phyloP scores from a whole-genome alignment of 2,329 filamentous ascomycete genomes.

The Trichoderma lentiforme region DNA sequence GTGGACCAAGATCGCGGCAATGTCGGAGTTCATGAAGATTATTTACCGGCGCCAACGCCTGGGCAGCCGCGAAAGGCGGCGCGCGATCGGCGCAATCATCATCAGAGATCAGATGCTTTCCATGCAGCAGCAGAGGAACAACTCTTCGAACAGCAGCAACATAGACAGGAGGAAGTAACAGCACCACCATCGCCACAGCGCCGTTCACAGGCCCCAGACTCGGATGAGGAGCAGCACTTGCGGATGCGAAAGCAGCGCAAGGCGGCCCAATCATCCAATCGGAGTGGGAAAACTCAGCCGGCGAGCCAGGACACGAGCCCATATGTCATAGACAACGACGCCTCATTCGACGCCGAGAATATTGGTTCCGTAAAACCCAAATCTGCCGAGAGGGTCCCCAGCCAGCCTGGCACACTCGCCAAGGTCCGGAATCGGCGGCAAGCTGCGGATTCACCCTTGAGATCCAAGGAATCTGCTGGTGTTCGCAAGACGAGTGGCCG shows the following conservation, averaged over 20 bases:
- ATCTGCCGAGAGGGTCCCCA: conserved; percentile 53
- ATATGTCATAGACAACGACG: conserved; percentile 62
- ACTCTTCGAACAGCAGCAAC: conserved; percentile 51
- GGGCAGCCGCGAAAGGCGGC: conserved; percentile 91
- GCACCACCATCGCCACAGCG: conserved; percentile 49
- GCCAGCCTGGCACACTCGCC: conserved; percentile 54
- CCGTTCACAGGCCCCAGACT: conserved; percentile 60
- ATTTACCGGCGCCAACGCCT: conserved; percentile 89
- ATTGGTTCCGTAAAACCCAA: conserved; percentile 60
- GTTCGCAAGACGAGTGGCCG: conserved; percentile 66
- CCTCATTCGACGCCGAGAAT: conserved; percentile 69
- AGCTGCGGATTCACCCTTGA: conserved; percentile 45
- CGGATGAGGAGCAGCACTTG: conserved; percentile 79
- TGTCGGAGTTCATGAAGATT: conserved; percentile 75
- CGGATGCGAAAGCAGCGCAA: conserved; percentile 68
- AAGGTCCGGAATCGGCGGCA: conserved; percentile 63
- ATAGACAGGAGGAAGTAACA: conserved; percentile 56
- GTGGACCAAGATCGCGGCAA: conserved; percentile 76
- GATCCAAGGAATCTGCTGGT: conserved; percentile 50
- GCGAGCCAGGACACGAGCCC: conserved; percentile 73
- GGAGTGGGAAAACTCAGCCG: conserved; percentile 62
- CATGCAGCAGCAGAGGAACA: conserved; percentile 46
- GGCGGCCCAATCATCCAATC: conserved; percentile 59
- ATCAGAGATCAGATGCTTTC: conserved; percentile 55
- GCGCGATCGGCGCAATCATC: conserved; percentile 73